Percentiles rank a stretch among this genome's conserved stretches.
Evolutionary conservation across 805 yeast genomes (phyloP).

Genomic region (Candida wancherniae): DNA sequence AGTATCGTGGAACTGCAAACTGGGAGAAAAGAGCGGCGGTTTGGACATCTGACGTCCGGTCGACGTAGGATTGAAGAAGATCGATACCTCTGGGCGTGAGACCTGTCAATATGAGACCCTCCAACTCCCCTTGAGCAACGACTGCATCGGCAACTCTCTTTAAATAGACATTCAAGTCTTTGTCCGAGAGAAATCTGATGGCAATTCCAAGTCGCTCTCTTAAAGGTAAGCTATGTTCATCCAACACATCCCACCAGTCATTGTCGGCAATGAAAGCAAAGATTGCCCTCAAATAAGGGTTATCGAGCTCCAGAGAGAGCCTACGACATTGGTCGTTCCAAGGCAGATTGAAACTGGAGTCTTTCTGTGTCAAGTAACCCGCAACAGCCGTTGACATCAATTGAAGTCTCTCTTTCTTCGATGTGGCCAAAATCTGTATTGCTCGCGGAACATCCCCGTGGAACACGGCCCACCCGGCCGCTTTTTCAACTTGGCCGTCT

Average conservation of each 20-base stretch:
- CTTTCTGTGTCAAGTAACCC: slow-evolving; percentile 57
- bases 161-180: slow-evolving; percentile 69
- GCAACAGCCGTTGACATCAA: slow-evolving; percentile 92
- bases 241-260: slow-evolving; percentile 94
- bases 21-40: slow-evolving; percentile 80
- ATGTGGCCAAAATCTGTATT: slow-evolving; percentile 68
- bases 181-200: slow-evolving; percentile 73
- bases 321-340: slow-evolving; percentile 93
- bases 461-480: slow-evolving; percentile 97
- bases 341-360: slow-evolving; percentile 56
- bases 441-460: slow-evolving; percentile 84
- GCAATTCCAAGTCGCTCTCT: slow-evolving; percentile 91
- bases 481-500: slow-evolving; percentile 69
- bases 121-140: slow-evolving; percentile 75
- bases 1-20: slow-evolving; percentile 80
- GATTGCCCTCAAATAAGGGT: slow-evolving; percentile 85
- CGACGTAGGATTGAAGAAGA: slow-evolving; percentile 79
- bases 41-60: slow-evolving; percentile 85
- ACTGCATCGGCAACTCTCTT: slow-evolving; percentile 67
- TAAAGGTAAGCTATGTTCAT: slow-evolving; percentile 82
- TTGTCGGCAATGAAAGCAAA: slow-evolving; percentile 92
- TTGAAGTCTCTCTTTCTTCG: slow-evolving; percentile 64
- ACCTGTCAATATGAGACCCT: slow-evolving; percentile 90
- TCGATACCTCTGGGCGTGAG: slow-evolving; percentile 80
- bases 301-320: slow-evolving; percentile 81